Evolutionary conservation across 352 stramenopile genomes (phyloP).

Genomic region (Phytophthora crassamura): DNA sequence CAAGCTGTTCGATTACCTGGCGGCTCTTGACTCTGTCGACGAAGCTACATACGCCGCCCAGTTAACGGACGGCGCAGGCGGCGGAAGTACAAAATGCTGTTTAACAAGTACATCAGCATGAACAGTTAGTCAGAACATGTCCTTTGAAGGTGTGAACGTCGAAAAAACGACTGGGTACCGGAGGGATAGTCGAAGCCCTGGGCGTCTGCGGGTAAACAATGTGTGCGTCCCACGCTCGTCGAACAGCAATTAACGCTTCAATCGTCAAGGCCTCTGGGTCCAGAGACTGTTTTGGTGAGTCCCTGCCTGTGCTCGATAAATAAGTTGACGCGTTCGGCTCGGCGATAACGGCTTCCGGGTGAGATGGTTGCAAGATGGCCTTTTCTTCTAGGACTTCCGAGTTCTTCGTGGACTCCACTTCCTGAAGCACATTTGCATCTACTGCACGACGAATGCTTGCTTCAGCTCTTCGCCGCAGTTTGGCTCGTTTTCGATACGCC

Average conservation of each 20-base stretch:
- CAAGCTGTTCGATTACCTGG: neutral
- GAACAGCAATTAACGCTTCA: constrained; percentile 38
- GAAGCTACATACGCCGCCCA: constrained; percentile 34
- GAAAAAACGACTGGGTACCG: constrained; percentile 27
- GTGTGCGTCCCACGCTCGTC: constrained; percentile 48
- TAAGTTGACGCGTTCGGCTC: neutral
- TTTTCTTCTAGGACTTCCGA: neutral
- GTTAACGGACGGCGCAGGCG: constrained; percentile 26
- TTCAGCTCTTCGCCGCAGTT: constrained; percentile 28
- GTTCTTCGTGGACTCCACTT: neutral
- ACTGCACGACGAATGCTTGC: constrained; percentile 24
- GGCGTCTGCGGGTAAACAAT: constrained; percentile 34
- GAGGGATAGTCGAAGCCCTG: constrained; percentile 45
- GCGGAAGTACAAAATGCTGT: constrained; percentile 58
- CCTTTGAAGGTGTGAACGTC: neutral
- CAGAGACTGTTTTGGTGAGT: constrained; percentile 7
- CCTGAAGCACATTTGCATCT: neutral
- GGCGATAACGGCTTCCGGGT: neutral
- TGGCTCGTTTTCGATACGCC: constrained; percentile 41
- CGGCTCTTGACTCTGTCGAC: neutral
- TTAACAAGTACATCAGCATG: neutral
- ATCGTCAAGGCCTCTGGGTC: constrained; percentile 38
- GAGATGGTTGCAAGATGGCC: too few relatives aligned
- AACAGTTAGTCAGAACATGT: neutral
- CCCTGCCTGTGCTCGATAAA: constrained; percentile 4